These are phyloP conservation scores for Apiospora marii DNA, from an alignment of 2,329 filamentous ascomycete species.

Conservation along the genomic window DNA sequence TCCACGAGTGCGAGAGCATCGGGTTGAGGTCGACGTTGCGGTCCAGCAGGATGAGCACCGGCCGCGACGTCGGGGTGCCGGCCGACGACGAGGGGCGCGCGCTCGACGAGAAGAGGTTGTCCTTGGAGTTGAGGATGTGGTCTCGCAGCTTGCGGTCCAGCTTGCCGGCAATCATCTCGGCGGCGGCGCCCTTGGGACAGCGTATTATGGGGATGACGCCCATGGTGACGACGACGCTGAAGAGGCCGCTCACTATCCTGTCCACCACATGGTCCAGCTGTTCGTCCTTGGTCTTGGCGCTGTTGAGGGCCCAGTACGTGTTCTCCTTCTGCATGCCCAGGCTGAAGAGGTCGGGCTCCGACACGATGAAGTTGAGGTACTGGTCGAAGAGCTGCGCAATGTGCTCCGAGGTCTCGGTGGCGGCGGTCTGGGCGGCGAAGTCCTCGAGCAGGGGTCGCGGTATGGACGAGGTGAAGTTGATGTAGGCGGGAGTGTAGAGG, in stretches of 20 bases:
- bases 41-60: constrained; percentile 92
- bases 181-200: constrained; percentile 90
- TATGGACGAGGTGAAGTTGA: constrained; percentile 96
- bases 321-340: constrained; percentile 89
- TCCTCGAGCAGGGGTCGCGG: constrained; percentile 91
- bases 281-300: constrained; percentile 87
- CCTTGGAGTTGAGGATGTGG: constrained; percentile 96
- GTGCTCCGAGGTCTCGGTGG: constrained; percentile 84
- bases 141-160: constrained; percentile 95
- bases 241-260: constrained; percentile 92
- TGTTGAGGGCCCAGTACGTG: constrained; percentile 96
- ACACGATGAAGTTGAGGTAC: constrained; percentile 96
- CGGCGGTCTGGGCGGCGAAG: constrained; percentile 87
- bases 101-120: constrained; percentile 85
- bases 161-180: constrained; percentile 92
- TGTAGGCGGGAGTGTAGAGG: constrained; percentile 91
- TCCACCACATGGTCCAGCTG: constrained; percentile 89
- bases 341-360: constrained; percentile 94
- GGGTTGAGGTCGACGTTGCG: constrained; percentile 95
- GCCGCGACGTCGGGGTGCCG: constrained; percentile 75
- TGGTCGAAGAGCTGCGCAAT: constrained; percentile 96
- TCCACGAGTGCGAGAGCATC: constrained; percentile 98
- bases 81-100: constrained; percentile 66
- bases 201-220: constrained; percentile 94
- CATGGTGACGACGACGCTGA: constrained; percentile 98